phyloP scores from a whole-genome alignment of 768 basidiomycete genomes.

The Antrodiella citrinella region DNA sequence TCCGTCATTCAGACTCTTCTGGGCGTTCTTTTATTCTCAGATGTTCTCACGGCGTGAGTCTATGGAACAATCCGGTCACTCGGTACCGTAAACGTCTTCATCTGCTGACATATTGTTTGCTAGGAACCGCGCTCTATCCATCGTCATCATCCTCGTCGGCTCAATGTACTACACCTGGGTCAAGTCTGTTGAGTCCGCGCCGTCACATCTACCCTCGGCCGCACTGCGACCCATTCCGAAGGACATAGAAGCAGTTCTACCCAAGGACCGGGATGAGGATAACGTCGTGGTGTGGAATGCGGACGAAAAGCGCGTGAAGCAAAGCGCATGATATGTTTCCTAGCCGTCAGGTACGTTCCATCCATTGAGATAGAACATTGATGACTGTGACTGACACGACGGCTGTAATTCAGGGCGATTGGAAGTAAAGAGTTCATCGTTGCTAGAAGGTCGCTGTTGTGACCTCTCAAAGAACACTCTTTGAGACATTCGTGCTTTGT shows the following conservation, averaged over 20 bases:
- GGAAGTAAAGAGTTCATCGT: no score
- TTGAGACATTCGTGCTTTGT: no score
- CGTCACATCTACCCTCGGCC: slow-evolving; percentile 9
- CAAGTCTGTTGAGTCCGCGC: slow-evolving; percentile 28
- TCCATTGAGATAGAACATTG: not conserved
- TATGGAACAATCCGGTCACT: not conserved
- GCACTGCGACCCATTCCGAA: slow-evolving; percentile 11
- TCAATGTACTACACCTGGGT: slow-evolving; percentile 66
- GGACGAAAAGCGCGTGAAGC: not conserved
- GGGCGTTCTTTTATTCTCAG: slow-evolving; percentile 70
- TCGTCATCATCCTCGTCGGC: slow-evolving; percentile 58
- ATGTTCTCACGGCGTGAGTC: slow-evolving; percentile 64
- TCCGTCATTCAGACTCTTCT: slow-evolving; percentile 80
- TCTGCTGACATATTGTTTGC: slow-evolving; percentile 4
- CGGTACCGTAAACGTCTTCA: slow-evolving; percentile 1
- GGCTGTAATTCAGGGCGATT: not conserved
- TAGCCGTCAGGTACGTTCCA: not conserved
- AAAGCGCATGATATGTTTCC: not conserved
- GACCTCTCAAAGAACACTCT: no score
- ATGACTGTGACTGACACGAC: not conserved
- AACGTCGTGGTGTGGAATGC: not conserved
- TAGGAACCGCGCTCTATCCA: slow-evolving; percentile 58
- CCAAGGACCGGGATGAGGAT: slow-evolving; percentile 11
- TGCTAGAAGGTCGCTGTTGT: no score
- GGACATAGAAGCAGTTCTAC: slow-evolving; percentile 32